A percentile compares a stretch with the other conserved stretches of the same genome.
Conservation (phyloP, 148 eudicot species). For the Salicornia ramosissima region DNA sequence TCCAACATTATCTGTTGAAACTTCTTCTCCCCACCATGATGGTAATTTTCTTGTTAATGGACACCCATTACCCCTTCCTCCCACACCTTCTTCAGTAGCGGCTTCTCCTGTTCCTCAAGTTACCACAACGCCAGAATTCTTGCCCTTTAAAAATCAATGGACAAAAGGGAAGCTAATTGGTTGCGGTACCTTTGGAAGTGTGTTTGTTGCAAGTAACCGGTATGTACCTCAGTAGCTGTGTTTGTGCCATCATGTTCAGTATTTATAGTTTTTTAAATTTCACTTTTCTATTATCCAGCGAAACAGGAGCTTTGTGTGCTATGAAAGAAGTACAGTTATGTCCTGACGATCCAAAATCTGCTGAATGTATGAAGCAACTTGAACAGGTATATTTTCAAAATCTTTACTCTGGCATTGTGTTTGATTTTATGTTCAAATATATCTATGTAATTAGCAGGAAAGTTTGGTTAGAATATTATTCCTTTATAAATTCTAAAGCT, state of each 20-base stretch:
- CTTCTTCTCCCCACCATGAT: conserved; percentile 31
- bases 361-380: conserved; percentile 72
- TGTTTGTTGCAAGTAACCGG: conserved; percentile 81
- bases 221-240: conserved; percentile 16
- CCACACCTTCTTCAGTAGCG: conserved; percentile 42
- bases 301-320: conserved; percentile 98
- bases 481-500: not conserved
- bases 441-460: not conserved
- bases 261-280: not conserved
- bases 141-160: conserved; percentile 57
- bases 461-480: not conserved
- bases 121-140: conserved; percentile 27
- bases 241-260: not conserved
- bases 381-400: conserved; percentile 53
- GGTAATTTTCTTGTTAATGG: conserved; percentile 31
- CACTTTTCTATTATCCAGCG: conserved; percentile 34
- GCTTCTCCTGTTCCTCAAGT: conserved; percentile 35
- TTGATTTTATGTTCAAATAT: not conserved
- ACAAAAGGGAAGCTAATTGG: conserved; percentile 90
- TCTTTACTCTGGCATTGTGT: not conserved
- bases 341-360: conserved; percentile 67
- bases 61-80: conserved; percentile 90
- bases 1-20: conserved; percentile 34
- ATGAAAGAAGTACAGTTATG: conserved; percentile 93
- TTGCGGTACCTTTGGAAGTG: conserved; percentile 94